These are phyloP conservation scores for Plenodomus tracheiphilus DNA, from an alignment of 2,329 filamentous ascomycete species.

Conservation along the genomic window DNA sequence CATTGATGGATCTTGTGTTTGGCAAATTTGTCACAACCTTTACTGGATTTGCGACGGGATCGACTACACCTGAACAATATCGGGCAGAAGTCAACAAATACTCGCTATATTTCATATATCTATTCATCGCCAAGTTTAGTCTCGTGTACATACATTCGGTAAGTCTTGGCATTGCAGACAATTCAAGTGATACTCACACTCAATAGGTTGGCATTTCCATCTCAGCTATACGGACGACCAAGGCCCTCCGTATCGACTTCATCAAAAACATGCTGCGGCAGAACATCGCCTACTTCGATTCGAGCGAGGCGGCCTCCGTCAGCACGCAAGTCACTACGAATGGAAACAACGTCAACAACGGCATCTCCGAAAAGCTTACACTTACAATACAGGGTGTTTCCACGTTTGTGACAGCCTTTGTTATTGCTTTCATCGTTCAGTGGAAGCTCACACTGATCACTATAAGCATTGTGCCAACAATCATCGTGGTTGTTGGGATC, in stretches of 20 bases:
- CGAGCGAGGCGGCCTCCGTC: constrained; percentile 88
- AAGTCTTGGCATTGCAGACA: background rate
- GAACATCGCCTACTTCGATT: constrained; percentile 62
- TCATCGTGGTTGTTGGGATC: constrained; percentile 35
- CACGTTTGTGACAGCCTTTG: constrained; percentile 76
- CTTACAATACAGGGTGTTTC: constrained; percentile 48
- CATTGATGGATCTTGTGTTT: constrained; percentile 58
- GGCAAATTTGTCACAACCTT: constrained; percentile 54
- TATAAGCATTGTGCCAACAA: constrained; percentile 53
- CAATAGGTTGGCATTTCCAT: constrained; percentile 49
- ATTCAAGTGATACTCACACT: constrained; percentile 9
- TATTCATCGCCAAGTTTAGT: constrained; percentile 69
- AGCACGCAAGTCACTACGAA: constrained; percentile 94
- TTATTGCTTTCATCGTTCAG: constrained; percentile 88
- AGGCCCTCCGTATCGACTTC: constrained; percentile 62
- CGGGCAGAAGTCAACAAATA: constrained; percentile 44
- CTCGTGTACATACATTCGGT: constrained; percentile 58
- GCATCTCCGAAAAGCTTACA: constrained; percentile 60
- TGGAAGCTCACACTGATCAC: constrained; percentile 90
- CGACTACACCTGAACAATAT: constrained; percentile 39
- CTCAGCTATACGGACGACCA: constrained; percentile 56
- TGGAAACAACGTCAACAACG: constrained; percentile 90
- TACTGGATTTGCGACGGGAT: constrained; percentile 47
- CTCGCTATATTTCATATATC: constrained; percentile 67
- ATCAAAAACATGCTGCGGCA: constrained; percentile 62